Evolutionary conservation across 805 yeast genomes (phyloP).

Genomic region (Sugiyamaella qingdaonensis): DNA sequence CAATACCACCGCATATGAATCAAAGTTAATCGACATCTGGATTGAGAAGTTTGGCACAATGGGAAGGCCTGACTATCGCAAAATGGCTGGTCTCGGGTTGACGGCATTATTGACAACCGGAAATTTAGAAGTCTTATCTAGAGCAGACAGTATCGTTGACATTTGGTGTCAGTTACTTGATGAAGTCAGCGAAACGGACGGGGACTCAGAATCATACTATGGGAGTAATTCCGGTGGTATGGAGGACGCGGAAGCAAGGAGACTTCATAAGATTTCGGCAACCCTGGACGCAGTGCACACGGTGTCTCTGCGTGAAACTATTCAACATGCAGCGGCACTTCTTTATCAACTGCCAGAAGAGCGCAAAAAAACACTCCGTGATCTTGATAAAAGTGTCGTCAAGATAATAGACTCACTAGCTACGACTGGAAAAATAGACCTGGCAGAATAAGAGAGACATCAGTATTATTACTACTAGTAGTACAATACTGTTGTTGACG

Average conservation of each 20-base stretch:
- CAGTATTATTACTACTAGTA: background rate
- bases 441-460: background rate
- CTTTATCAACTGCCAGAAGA: background rate
- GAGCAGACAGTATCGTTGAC: conserved; percentile 34
- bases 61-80: conserved; percentile 72
- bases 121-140: conserved; percentile 26
- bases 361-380: background rate
- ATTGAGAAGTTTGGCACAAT: conserved; percentile 43
- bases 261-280: conserved; percentile 34
- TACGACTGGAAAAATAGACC: background rate
- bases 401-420: conserved; percentile 1
- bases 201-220: conserved; percentile 39
- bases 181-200: conserved; percentile 63
- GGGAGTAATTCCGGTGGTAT: conserved; percentile 10
- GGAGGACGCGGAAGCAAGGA: conserved; percentile 24
- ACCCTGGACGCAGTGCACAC: conserved; percentile 50
- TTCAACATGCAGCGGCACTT: conserved; percentile 29
- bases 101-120: conserved; percentile 46
- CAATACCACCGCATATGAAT: background rate
- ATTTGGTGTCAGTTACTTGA: conserved; percentile 58
- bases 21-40: conserved; percentile 29
- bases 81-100: conserved; percentile 61
- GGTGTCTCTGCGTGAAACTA: conserved; percentile 44
- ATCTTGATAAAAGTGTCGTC: background rate
- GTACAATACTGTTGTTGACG: background rate